Conservation (phyloP, 495 filamentous ascomycete genomes). For the Friedmanniomyces simplex region DNA sequence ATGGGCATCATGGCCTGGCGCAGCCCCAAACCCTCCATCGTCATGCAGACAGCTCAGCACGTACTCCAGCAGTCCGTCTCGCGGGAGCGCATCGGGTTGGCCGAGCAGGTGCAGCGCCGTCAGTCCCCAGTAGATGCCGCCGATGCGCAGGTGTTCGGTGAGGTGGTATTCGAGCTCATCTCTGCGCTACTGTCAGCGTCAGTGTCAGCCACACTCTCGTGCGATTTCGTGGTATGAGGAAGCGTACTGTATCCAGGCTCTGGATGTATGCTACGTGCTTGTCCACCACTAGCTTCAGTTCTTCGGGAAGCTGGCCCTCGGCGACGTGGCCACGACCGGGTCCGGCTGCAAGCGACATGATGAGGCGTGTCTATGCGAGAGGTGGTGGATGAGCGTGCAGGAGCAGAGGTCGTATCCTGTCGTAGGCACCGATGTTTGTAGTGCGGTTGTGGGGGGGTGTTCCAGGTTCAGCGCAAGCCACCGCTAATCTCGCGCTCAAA, state of each 20-base stretch:
- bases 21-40: slow-evolving; percentile 83
- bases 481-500: no score
- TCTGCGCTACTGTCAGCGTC: slow-evolving; percentile 48
- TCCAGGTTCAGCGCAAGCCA: no score
- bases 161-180: slow-evolving; percentile 96
- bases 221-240: not conserved
- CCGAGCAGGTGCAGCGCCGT: slow-evolving; percentile 77
- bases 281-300: slow-evolving; percentile 53
- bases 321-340: slow-evolving; percentile 44
- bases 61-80: slow-evolving; percentile 75
- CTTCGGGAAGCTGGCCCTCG: slow-evolving; percentile 41
- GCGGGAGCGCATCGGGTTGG: slow-evolving; percentile 67
- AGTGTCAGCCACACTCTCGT: slow-evolving; percentile 20
- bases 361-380: not conserved
- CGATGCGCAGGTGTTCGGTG: slow-evolving; percentile 89
- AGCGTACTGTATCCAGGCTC: slow-evolving; percentile 71
- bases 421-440: no score
- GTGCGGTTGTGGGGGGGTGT: no score
- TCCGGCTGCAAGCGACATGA: slow-evolving; percentile 53
- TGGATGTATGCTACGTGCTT: slow-evolving; percentile 92
- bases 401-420: no score
- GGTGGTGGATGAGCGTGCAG: no score
- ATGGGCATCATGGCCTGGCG: slow-evolving; percentile 88
- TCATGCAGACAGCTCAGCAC: slow-evolving; percentile 83
- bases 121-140: slow-evolving; percentile 93